phyloP scores from a whole-genome alignment of 1,284 basidiomycete species.

The Boletus mariae region DNA sequence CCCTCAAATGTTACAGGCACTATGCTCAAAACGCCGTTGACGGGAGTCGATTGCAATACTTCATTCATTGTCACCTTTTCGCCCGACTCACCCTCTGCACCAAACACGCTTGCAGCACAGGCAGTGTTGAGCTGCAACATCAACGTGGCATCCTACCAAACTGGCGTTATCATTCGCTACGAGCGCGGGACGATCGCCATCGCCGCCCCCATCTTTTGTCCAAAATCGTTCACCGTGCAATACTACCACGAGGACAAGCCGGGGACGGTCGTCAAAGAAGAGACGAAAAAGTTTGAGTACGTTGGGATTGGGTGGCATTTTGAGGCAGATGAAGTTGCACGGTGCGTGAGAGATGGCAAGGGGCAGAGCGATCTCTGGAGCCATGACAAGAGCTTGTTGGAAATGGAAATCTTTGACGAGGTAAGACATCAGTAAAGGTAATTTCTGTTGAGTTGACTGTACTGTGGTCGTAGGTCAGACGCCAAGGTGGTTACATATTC shows the following conservation, averaged over 20 bases:
- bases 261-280: constrained; percentile 49
- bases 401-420: constrained; percentile 81
- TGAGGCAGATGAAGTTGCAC: constrained; percentile 81
- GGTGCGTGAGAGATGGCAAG: constrained; percentile 74
- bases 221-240: constrained; percentile 60
- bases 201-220: constrained; percentile 59
- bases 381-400: constrained; percentile 71
- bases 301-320: constrained; percentile 68
- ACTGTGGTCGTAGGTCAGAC: constrained; percentile 39
- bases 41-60: constrained; percentile 78
- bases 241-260: constrained; percentile 52
- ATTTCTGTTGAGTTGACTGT: constrained; percentile 1
- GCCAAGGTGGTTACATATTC: constrained; percentile 46
- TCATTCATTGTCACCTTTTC: constrained; percentile 75
- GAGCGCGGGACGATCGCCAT: constrained; percentile 64
- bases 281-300: constrained; percentile 52
- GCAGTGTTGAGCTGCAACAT: constrained; percentile 66
- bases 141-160: constrained; percentile 41
- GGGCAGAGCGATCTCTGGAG: constrained; percentile 72
- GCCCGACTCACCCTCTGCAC: constrained; percentile 31
- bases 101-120: constrained; percentile 51
- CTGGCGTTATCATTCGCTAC: constrained; percentile 63
- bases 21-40: constrained; percentile 72
- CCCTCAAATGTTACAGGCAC: constrained; percentile 58
- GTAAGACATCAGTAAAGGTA: constrained; percentile 38